Evolutionary conservation across 345 rosid species (phyloP).

Genomic region (Eutrema japonicum): DNA sequence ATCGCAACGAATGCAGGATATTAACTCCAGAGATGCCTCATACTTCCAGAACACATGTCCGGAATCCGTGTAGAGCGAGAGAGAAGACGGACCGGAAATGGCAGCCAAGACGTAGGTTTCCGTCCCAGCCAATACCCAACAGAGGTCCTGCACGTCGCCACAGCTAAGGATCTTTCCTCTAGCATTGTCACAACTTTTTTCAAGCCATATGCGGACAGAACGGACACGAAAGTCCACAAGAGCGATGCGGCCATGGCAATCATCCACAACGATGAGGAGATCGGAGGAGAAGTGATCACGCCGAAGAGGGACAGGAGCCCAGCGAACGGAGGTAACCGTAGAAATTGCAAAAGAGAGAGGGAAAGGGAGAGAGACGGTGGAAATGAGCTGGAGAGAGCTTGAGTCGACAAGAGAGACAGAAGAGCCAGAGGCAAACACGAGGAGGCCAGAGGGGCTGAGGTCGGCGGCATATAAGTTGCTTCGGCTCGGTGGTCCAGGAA

Average conservation of each 20-base stretch:
- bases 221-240: constrained; percentile 66
- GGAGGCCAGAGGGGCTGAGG: constrained; percentile 65
- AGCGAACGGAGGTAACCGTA: constrained; percentile 70
- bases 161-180: constrained; percentile 42
- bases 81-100: constrained; percentile 64
- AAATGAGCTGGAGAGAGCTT: constrained; percentile 74
- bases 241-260: constrained; percentile 82
- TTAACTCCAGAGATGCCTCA: constrained; percentile 66
- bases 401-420: constrained; percentile 73
- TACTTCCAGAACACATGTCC: constrained; percentile 60
- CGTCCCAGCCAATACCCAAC: constrained; percentile 63
- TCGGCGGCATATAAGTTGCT: constrained; percentile 81
- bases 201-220: constrained; percentile 59
- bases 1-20: constrained; percentile 73
- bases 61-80: constrained; percentile 57
- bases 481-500: constrained; percentile 84
- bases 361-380: constrained; percentile 70
- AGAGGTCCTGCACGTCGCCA: constrained; percentile 71
- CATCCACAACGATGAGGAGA: constrained; percentile 74
- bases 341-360: constrained; percentile 53
- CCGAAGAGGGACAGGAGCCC: constrained; percentile 63
- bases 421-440: constrained; percentile 77
- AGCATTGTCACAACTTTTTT: constrained; percentile 49
- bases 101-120: constrained; percentile 65
- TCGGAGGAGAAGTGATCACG: constrained; percentile 70